A percentile compares a stretch with the other conserved stretches of the same genome.
Evolutionary conservation across 208 protist genomes (phyloP).

Genomic region (Trypanosoma vivax): DNA sequence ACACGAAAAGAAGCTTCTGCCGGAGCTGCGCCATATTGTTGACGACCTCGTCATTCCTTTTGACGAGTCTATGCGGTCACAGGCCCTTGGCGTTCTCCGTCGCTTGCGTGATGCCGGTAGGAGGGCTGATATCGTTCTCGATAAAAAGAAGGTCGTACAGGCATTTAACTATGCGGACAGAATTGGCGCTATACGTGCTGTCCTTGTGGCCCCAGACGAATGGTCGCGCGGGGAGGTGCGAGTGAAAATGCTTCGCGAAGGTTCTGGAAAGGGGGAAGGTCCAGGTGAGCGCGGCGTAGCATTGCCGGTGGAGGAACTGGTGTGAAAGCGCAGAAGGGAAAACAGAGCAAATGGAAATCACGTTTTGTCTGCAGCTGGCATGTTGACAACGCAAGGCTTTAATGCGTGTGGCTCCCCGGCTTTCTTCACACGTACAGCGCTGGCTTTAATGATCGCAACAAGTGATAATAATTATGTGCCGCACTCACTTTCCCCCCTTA

Average conservation of each 20-base stretch:
- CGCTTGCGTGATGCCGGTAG: constrained; percentile 71
- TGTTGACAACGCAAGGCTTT: no score
- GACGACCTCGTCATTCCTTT: constrained; percentile 91
- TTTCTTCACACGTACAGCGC: no score
- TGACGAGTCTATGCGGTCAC: constrained; percentile 85
- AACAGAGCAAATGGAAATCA: constrained; percentile 7
- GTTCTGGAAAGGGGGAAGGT: constrained; percentile 34
- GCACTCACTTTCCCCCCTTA: no score
- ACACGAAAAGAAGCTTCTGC: constrained; percentile 84
- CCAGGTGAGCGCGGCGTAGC: constrained; percentile 40
- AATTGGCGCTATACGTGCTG: constrained; percentile 78
- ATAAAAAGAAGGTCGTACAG: constrained; percentile 87
- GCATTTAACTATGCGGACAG: constrained; percentile 94
- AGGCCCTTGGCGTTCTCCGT: constrained; percentile 69
- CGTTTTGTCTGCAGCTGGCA: no score
- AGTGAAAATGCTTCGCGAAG: constrained; percentile 90
- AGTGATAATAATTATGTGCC: no score
- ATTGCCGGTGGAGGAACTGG: constrained; percentile 51
- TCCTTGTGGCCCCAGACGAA: constrained; percentile 92
- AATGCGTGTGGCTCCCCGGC: no score
- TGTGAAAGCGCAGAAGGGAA: neutral
- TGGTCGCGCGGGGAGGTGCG: constrained; percentile 84
- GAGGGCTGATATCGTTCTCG: constrained; percentile 87
- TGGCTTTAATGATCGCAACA: no score
- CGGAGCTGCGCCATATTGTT: constrained; percentile 42